phyloP scores from a whole-genome alignment of 2,329 filamentous ascomycete genomes.

The Colletotrichum eleusines region DNA sequence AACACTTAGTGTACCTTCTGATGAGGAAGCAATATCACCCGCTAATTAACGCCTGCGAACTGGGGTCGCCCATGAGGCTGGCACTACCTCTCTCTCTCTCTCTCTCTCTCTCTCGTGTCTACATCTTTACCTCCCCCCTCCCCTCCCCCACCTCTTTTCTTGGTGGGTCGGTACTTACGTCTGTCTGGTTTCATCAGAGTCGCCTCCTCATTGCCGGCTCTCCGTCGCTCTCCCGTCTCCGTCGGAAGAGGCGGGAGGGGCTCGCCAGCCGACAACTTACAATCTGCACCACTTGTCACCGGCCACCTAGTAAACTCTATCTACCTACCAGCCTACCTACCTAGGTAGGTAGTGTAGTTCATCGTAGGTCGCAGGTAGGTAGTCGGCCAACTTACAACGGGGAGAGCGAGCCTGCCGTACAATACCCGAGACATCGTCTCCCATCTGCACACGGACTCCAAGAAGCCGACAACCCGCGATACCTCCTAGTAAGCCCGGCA shows the following conservation, averaged over 20 bases:
- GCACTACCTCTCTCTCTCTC: not conserved
- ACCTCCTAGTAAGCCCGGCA: slow-evolving; percentile 23
- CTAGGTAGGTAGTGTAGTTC: too few species aligned
- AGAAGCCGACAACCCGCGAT: slow-evolving; percentile 13
- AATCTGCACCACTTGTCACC: too few species aligned
- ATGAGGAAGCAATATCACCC: not conserved
- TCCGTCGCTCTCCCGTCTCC: not conserved
- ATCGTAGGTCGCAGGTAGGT: too few species aligned
- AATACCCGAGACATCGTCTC: not conserved
- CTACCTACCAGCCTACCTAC: too few species aligned
- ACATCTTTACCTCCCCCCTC: too few species aligned
- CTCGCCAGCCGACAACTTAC: not conserved
- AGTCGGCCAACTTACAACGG: too few species aligned
- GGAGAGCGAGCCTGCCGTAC: not conserved
- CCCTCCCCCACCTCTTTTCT: too few species aligned
- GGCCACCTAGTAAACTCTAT: not conserved
- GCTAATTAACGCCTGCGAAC: not conserved
- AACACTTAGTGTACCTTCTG: too few species aligned
- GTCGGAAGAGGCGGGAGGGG: slow-evolving; percentile 23
- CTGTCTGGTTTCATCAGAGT: slow-evolving; percentile 23
- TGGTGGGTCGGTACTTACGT: too few species aligned
- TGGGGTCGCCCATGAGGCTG: slow-evolving; percentile 12
- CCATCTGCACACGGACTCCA: slow-evolving; percentile 11
- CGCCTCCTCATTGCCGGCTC: slow-evolving; percentile 4
- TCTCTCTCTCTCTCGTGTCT: too few species aligned